Base-by-base conservation (phyloP, 805 yeast species). In the Teunomyces stri region DNA sequence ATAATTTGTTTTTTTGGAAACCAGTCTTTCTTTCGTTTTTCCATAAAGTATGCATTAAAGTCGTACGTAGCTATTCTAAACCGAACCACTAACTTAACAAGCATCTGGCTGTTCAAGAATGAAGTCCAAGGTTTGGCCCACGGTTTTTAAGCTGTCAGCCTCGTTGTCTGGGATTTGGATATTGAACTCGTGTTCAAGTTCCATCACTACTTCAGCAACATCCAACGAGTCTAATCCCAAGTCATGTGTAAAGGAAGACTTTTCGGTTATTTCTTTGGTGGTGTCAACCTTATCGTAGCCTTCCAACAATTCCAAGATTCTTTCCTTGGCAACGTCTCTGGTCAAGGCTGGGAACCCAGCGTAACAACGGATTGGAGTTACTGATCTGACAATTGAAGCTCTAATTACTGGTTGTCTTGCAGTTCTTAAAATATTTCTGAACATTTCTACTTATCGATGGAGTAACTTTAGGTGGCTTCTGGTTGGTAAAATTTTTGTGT, bases 281-380 rank as follows among this genome's bases (percentile, higher is more conserved):
- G 51, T 20, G 37, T 72, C 73, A 16, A 80, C 74, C 60, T 82
- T 83, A 55, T 78, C 84, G 66, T 78, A 83, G 6, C 85, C 81
- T 64, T 83, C 87, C 52, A 84, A 72, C 57, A 84, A 67, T 59
- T 83, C 87, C 46, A 81, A 60, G 46, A 84, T 72, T 70, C 89
- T 76, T 57, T 81, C 85, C 45, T 70, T 71, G 46, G 85, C 80
- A 33, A 78, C 62, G n/a, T 83, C 87, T 62, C 77, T 79, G 38
- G 86, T 79, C 56, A 84, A 71, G 27, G 77, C 74, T 25, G 87
- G 85, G 51, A 79, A 80, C 43, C 74, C 76, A 30, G 87, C 81
- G 64, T 83, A 83, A 41, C 56, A 60, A 51, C 71, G 64, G 38
- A 61, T 57, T 34, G 53, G 51, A 12, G 44, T 33, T 31, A 50